A percentile compares a stretch with the other conserved stretches of the same genome.
Evolutionary conservation across 2,329 filamentous ascomycete genomes (phyloP).

Genomic region (Ramularia collo-cygni): DNA sequence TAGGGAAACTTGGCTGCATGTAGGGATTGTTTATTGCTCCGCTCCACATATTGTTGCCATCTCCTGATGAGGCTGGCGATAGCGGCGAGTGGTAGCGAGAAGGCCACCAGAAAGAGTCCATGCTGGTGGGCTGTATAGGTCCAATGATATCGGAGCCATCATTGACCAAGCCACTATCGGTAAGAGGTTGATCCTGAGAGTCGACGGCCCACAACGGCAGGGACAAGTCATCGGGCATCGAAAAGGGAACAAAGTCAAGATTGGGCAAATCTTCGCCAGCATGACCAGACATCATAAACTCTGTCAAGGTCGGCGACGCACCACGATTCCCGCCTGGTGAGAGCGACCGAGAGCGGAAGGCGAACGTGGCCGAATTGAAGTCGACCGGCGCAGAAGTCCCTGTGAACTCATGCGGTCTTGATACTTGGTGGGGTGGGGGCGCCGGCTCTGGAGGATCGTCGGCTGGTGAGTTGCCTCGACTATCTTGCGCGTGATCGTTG

Average conservation of each 20-base stretch:
- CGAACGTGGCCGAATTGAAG: slow-evolving; percentile 15
- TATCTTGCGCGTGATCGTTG: neutral
- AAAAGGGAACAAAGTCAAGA: slow-evolving; percentile 23
- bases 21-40: slow-evolving; percentile 3
- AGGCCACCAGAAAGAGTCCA: slow-evolving; percentile 13
- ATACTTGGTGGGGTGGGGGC: neutral
- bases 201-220: slow-evolving; percentile 16
- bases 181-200: slow-evolving; percentile 17
- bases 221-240: slow-evolving; percentile 22
- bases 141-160: slow-evolving; percentile 15
- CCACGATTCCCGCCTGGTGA: slow-evolving; percentile 9
- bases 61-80: slow-evolving; percentile 2
- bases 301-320: slow-evolving; percentile 26
- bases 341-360: slow-evolving; percentile 16
- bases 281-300: slow-evolving; percentile 20
- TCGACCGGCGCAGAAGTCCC: slow-evolving; percentile 2
- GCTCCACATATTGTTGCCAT: slow-evolving; percentile 3
- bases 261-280: slow-evolving; percentile 7
- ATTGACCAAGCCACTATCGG: slow-evolving; percentile 10
- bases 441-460: neutral
- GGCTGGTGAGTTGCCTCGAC: slow-evolving; percentile 1
- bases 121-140: slow-evolving; percentile 10
- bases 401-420: slow-evolving; percentile 2
- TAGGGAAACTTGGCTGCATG: slow-evolving; percentile 23
- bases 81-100: slow-evolving; percentile 12